Evolutionary conservation across 352 stramenopile genomes (phyloP), one percentile per base, ranked within the genome.

Genomic region (Globisporangium paddicum): DNA sequence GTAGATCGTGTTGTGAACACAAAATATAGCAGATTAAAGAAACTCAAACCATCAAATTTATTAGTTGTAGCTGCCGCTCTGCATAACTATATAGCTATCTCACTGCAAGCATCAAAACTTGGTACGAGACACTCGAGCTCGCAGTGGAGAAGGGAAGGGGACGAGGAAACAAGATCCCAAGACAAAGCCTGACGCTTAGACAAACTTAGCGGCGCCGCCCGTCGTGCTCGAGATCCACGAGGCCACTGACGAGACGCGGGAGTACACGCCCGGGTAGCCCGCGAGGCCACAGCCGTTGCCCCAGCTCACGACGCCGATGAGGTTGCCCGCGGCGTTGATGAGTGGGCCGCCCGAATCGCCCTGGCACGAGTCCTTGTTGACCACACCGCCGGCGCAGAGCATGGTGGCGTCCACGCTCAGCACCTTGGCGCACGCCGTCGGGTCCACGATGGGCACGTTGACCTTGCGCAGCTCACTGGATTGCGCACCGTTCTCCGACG

Each of bases 231-330:
- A n/a, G 48, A 88, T 80, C 75, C 78, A 88, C 26, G 55, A 64
- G 7, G 45, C 73, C 47, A 71, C 63, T 23, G 78, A 79, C 38
- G n/a, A n/a, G n/a, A 88, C 57, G 26, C 74, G 68, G 2, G 77
- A 71, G 67, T 88, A 86, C 8, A 90, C 73, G 28, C 73, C 78
- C 0, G 80, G 79, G 21, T 82, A 62, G n/a, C 70, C 71, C 19
- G 62, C 67, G 13, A 68, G 62, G 1, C 73, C 77, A 37, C 80
- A 90, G n/a, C 73, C 77, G 21, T 78, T 59, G n/a, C 75, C 77
- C 77, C 77, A 89, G 58, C 77, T 87, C 14, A 83, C 77, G n/a
- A 89, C 66, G 2, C 75, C 79, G 23, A 89, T 53, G 9, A 84
- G 58, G 1, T 70, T 55, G 19, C 83, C 75, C 28, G 61, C 44